These are phyloP conservation scores for Termitomyces sp. DNA, from an alignment of 768 basidiomycete species.

Conservation along the genomic window DNA sequence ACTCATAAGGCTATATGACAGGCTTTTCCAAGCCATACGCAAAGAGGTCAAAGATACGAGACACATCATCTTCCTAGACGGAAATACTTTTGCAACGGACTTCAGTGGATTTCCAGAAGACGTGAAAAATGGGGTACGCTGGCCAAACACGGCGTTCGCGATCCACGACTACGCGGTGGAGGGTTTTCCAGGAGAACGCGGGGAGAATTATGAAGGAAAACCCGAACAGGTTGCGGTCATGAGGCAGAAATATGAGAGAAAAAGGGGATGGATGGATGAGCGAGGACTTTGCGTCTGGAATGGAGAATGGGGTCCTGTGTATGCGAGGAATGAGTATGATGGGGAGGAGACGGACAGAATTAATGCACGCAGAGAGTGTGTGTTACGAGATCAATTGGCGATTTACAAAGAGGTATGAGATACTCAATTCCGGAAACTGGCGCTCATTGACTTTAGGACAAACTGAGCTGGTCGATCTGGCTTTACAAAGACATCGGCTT, in stretches of 20 bases:
- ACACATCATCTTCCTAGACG: slow-evolving; percentile 79
- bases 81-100: slow-evolving; percentile 81
- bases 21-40: slow-evolving; percentile 66
- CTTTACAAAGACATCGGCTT: slow-evolving; percentile 83
- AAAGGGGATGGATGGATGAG: slow-evolving; percentile 72
- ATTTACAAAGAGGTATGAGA: slow-evolving; percentile 66
- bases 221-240: slow-evolving; percentile 47
- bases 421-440: slow-evolving; percentile 58
- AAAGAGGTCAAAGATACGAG: slow-evolving; percentile 52
- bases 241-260: slow-evolving; percentile 58
- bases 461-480: slow-evolving; percentile 81
- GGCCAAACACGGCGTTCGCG: slow-evolving; percentile 69
- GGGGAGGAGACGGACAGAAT: slow-evolving; percentile 55
- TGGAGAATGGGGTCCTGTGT: slow-evolving; percentile 86
- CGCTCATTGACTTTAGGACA: slow-evolving; percentile 62
- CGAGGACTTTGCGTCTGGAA: slow-evolving; percentile 67
- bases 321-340: slow-evolving; percentile 55
- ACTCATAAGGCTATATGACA: slow-evolving; percentile 60
- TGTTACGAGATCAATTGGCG: slow-evolving; percentile 66
- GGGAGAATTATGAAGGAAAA: slow-evolving; percentile 43
- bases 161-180: slow-evolving; percentile 72
- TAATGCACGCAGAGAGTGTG: slow-evolving; percentile 57
- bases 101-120: slow-evolving; percentile 57
- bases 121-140: slow-evolving; percentile 42
- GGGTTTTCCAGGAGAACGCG: slow-evolving; percentile 61